Conservation (phyloP, 345 rosid species). For the Acer negundo region DNA sequence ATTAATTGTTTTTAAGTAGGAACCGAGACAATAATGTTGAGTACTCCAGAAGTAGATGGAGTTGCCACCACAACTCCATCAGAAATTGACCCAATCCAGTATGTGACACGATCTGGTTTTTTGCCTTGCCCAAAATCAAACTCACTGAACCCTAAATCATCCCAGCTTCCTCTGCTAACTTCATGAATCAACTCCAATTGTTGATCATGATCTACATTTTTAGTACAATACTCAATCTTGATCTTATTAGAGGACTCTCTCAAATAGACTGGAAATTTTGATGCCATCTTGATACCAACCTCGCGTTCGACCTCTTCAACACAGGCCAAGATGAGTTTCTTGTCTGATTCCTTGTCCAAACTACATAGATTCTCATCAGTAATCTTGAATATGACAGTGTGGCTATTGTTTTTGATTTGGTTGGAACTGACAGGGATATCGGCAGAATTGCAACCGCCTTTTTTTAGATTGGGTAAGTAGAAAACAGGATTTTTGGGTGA, state of each 20-base stretch:
- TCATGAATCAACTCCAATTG: neutral
- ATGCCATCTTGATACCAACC: slow-evolving; percentile 20
- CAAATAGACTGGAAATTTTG: slow-evolving; percentile 38
- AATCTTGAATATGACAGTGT: slow-evolving; percentile 35
- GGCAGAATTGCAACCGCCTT: neutral
- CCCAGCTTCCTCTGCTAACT: slow-evolving; percentile 28
- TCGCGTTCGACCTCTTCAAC: slow-evolving; percentile 38
- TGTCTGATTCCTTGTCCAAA: slow-evolving; percentile 13
- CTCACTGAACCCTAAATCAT: slow-evolving; percentile 35
- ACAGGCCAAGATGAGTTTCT: slow-evolving; percentile 32
- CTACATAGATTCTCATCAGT: neutral
- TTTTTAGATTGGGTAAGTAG: slow-evolving; percentile 48
- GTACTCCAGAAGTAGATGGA: slow-evolving; percentile 19
- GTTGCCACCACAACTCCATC: slow-evolving; percentile 48
- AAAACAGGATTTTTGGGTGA: slow-evolving; percentile 44
- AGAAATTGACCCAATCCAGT: slow-evolving; percentile 49
- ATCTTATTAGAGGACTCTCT: slow-evolving; percentile 39
- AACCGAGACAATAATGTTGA: slow-evolving; percentile 17
- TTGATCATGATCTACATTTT: slow-evolving; percentile 13
- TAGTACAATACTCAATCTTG: slow-evolving; percentile 38
- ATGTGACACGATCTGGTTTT: slow-evolving; percentile 35
- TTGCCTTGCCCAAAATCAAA: slow-evolving; percentile 41
- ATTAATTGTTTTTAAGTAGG: neutral
- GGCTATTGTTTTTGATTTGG: slow-evolving; percentile 37
- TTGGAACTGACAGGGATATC: slow-evolving; percentile 21